Percentiles rank a stretch among this genome's conserved stretches.
Conservation (phyloP, 768 basidiomycete species). For the Serpula lacrymans region DNA sequence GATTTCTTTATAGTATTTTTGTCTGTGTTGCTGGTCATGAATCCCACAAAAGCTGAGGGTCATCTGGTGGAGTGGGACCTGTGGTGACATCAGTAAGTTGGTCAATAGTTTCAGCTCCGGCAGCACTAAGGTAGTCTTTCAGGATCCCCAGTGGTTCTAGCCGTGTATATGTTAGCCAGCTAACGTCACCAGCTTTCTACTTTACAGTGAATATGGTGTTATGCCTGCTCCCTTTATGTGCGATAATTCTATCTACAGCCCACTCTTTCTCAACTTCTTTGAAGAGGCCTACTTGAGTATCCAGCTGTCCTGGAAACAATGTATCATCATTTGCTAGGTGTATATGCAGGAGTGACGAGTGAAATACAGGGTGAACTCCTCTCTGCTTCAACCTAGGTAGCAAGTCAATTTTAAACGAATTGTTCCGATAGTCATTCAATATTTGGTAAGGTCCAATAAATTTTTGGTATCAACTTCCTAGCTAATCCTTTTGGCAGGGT, state of each 20-base stretch:
- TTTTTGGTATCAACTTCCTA: slow-evolving; percentile 23
- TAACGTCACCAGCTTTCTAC: slow-evolving; percentile 24
- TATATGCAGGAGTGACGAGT: slow-evolving; percentile 15
- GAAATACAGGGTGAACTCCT: slow-evolving; percentile 18
- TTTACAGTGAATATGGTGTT: slow-evolving; percentile 20
- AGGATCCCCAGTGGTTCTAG: slow-evolving; percentile 20
- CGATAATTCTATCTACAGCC: slow-evolving; percentile 18
- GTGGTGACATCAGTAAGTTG: slow-evolving; percentile 1
- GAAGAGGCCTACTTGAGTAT: slow-evolving; percentile 11
- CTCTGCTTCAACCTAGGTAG: slow-evolving; percentile 9
- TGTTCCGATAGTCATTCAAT: slow-evolving; percentile 9
- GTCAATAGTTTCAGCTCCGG: slow-evolving; percentile 16
- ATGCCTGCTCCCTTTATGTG: slow-evolving; percentile 20
- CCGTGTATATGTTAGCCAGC: slow-evolving; percentile 29
- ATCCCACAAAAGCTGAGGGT: slow-evolving; percentile 1
- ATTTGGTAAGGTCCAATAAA: slow-evolving; percentile 28
- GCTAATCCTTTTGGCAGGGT: slow-evolving; percentile 32
- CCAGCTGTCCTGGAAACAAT: slow-evolving; percentile 14
- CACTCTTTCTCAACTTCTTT: slow-evolving; percentile 15
- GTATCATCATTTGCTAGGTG: slow-evolving; percentile 19
- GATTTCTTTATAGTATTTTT: no score
- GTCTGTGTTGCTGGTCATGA: no score
- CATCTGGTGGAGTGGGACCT: not conserved
- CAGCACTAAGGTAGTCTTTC: slow-evolving; percentile 24
- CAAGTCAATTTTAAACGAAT: slow-evolving; percentile 19